Percentiles rank a stretch among this genome's conserved stretches.
These are phyloP conservation scores for Kurtzmaniella quercitrusa DNA, from an alignment of 1,139 yeast genomes.

Conservation along the genomic window DNA sequence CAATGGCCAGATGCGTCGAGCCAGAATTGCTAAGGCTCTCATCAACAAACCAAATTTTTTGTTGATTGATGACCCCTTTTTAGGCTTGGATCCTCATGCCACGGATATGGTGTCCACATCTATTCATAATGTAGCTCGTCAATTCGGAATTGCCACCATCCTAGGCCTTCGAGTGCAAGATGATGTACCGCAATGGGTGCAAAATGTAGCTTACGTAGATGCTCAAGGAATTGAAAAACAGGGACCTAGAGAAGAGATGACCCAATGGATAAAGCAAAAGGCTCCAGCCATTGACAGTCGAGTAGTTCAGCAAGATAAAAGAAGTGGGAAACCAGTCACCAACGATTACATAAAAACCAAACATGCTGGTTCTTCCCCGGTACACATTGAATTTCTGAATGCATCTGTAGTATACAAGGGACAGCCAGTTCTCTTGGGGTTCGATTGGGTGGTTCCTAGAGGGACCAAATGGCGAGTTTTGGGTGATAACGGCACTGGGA, in stretches of 20 bases:
- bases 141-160: slow-evolving; percentile 37
- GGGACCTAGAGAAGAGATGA: slow-evolving; percentile 38
- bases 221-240: slow-evolving; percentile 48
- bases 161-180: slow-evolving; percentile 80
- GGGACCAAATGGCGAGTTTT: slow-evolving; percentile 87
- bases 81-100: slow-evolving; percentile 83
- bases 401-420: slow-evolving; percentile 68
- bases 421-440: slow-evolving; percentile 51
- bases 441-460: slow-evolving; percentile 60
- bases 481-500: slow-evolving; percentile 92
- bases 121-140: slow-evolving; percentile 21
- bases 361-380: slow-evolving; percentile 14
- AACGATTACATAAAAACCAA: slow-evolving; percentile 1
- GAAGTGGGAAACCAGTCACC: slow-evolving; percentile 3
- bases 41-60: slow-evolving; percentile 62
- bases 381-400: slow-evolving; percentile 53
- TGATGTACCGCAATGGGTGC: slow-evolving; percentile 71
- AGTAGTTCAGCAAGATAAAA: slow-evolving; percentile 1
- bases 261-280: slow-evolving; percentile 5
- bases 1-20: slow-evolving; percentile 91
- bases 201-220: slow-evolving; percentile 58
- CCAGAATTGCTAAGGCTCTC: slow-evolving; percentile 74
- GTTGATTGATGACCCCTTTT: slow-evolving; percentile 83
- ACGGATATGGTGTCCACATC: slow-evolving; percentile 53
- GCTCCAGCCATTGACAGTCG: background rate